phyloP scores from a whole-genome alignment of 768 basidiomycete species.

The Amylocystis lapponica region DNA sequence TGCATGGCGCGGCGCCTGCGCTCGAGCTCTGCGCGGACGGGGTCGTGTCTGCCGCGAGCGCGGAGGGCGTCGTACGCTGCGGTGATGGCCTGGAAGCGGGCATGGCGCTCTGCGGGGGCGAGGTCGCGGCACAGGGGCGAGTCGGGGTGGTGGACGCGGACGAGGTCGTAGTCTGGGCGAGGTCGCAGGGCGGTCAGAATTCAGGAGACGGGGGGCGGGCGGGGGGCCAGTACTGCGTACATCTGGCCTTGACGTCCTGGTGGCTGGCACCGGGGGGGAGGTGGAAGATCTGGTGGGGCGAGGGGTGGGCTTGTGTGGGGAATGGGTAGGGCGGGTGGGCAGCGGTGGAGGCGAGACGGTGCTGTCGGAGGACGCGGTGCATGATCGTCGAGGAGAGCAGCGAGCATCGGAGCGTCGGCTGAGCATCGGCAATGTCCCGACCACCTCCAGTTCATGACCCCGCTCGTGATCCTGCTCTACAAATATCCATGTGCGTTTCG shows the following conservation, averaged over 20 bases:
- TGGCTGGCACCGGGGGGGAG: conserved; percentile 49
- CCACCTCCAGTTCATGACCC: no score
- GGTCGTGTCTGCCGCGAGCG: conserved; percentile 32
- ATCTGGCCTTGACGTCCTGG: conserved; percentile 59
- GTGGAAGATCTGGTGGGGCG: conserved; percentile 72
- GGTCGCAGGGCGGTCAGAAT: not conserved
- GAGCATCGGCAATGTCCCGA: no score
- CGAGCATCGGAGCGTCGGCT: no score
- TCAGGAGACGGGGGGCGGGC: not conserved
- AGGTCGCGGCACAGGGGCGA: conserved; percentile 38
- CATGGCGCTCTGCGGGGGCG: conserved; percentile 42
- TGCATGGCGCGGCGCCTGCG: no score
- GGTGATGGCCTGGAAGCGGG: conserved; percentile 59
- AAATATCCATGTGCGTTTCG: no score
- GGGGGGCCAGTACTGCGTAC: conserved; percentile 34
- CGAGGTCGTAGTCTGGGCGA: conserved; percentile 63
- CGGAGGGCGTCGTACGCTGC: conserved; percentile 57
- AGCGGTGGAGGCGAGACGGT: conserved; percentile 17
- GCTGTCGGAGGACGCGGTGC: conserved; percentile 2
- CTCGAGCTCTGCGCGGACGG: conserved; percentile 46
- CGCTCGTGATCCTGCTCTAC: no score
- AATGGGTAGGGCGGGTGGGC: conserved; percentile 36
- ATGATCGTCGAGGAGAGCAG: not conserved
- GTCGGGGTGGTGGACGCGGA: conserved; percentile 69
- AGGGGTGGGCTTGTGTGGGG: conserved; percentile 47